phyloP scores from a whole-genome alignment of 106 monocot genomes.

The Dioscorea zingiberensis region DNA sequence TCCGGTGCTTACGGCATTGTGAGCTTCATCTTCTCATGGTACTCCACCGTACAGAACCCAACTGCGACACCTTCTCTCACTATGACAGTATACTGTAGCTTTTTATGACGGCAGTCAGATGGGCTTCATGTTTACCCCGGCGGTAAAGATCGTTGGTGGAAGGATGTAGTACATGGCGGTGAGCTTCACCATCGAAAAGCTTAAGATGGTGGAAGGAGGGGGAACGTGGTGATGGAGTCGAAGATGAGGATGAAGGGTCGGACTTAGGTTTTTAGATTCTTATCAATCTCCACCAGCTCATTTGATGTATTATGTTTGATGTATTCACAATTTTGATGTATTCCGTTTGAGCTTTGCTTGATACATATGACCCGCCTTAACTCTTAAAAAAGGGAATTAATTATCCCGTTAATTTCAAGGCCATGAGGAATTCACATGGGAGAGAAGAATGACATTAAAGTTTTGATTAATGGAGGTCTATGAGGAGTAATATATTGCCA shows the following conservation, averaged over 20 bases:
- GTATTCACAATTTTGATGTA: too few relatives aligned
- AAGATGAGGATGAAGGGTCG: slow-evolving; percentile 51
- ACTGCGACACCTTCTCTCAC: slow-evolving; percentile 36
- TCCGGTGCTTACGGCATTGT: slow-evolving; percentile 25
- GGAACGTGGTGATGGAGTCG: slow-evolving; percentile 42
- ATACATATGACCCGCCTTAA: too few relatives aligned
- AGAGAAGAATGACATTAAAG: too few relatives aligned
- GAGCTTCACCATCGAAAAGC: slow-evolving; percentile 30
- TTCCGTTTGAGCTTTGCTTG: too few relatives aligned
- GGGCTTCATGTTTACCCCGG: slow-evolving; percentile 46
- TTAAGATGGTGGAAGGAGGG: slow-evolving; percentile 7
- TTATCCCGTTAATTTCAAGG: too few relatives aligned
- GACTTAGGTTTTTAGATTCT: slow-evolving; percentile 39
- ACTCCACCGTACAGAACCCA: slow-evolving; percentile 42
- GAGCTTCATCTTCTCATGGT: slow-evolving; percentile 39
- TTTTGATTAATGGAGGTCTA: too few relatives aligned
- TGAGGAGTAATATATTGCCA: too few relatives aligned
- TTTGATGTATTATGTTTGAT: too few relatives aligned
- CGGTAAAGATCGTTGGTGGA: slow-evolving; percentile 37
- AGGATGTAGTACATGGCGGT: slow-evolving; percentile 51
- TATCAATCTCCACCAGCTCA: too few relatives aligned
- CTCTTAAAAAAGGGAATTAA: too few relatives aligned
- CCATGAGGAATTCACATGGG: too few relatives aligned
- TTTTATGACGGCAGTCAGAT: slow-evolving; percentile 19
- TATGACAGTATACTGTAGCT: slow-evolving; percentile 36